Evolutionary conservation across 345 rosid genomes (phyloP), one percentile per base, ranked within the genome.

Genomic region (Ailanthus altissimus): DNA sequence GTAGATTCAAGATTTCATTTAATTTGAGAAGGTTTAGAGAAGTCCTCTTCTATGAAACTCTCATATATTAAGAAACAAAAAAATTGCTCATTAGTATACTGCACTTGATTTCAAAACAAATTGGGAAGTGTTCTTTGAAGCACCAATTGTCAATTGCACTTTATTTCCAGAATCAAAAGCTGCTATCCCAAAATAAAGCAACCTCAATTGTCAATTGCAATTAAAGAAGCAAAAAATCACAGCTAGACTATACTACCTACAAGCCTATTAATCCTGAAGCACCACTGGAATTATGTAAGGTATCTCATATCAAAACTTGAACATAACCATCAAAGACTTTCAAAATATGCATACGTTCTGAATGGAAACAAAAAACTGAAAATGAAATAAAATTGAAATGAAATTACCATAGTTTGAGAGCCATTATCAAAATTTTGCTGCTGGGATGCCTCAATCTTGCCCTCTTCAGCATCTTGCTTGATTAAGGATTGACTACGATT

Each of bases 341-440:
- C 53, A n/a, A n/a, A 10, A 26, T 1, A 6, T 56, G 38, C 54
- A 49, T 26, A 18, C 46, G 12, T 14, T 16, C 21, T 10, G 5
- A 54, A 54, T 38, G 15, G 9, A 16, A 42, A 12, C 11, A 36
- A 2, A 47, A 57, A 73, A 60, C 38, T 59, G 59, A n/a, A 76
- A 16, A 53, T 12, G 0, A 38, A 76, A 50, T 15, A 67, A 32
- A 32, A 42, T 25, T 14, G 20, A 78, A 58, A 18, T 49, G 73
- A 77, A 81, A 67, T 76, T 83, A 86, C 91, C 83, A 8, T 72
- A 76, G 46, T 70, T 67, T 72, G 75, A 2, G 84, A 42, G 18
- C 40, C 76, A 45, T 20, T 73, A 50, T 69, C 65, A 15, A 78
- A 65, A 36, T 28, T 47, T 12, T 60, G 32, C 11, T 25, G 25